Evolutionary conservation across 2,329 filamentous ascomycete species (phyloP).

Genomic region (Calonectria naviculata): DNA sequence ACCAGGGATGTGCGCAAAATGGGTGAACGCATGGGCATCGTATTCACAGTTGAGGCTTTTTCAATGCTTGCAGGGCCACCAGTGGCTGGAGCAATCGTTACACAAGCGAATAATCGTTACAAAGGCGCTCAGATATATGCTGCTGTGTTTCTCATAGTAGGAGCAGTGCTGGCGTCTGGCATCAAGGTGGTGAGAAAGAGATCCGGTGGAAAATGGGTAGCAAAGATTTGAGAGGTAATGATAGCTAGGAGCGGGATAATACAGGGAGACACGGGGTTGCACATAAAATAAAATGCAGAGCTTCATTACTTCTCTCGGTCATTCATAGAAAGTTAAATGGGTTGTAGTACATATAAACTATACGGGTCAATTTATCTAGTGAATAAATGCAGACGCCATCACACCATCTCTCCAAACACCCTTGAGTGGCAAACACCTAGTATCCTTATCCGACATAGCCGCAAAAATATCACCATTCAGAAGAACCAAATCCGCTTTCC

Average conservation of each 20-base stretch:
- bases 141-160: neutral
- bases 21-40: neutral
- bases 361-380: neutral
- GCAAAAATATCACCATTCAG: neutral
- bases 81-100: constrained; percentile 7
- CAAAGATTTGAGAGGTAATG: neutral
- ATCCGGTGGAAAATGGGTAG: neutral
- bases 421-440: neutral
- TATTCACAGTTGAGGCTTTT: neutral
- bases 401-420: neutral
- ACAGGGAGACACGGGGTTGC: no score
- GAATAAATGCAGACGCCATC: neutral
- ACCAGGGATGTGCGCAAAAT: neutral
- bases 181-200: neutral
- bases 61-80: constrained; percentile 6
- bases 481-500: neutral
- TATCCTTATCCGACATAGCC: neutral
- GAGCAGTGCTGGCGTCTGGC: neutral
- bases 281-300: no score
- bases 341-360: no score
- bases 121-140: neutral
- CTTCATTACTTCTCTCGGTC: no score
- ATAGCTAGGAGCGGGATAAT: no score
- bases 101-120: neutral
- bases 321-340: no score